Evolutionary conservation across 1,284 basidiomycete genomes (phyloP), one percentile per base, ranked within the genome.

Genomic region (Laetiporus sulphureus): DNA sequence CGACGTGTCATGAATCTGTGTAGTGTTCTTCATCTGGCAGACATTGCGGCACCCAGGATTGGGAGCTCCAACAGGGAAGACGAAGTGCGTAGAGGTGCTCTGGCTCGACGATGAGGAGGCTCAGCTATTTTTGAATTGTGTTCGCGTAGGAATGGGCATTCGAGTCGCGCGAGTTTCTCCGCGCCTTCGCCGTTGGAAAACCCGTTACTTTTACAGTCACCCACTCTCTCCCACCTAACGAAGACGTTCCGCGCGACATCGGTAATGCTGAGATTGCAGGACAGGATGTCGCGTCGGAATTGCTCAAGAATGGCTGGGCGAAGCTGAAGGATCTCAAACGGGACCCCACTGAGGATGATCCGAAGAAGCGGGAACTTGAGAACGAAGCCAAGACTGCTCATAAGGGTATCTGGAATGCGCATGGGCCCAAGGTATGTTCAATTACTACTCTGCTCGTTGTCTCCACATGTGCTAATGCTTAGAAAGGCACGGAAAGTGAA

Each of bases 81-180:
- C 59, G 92, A 96, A 73, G 90, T 84, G 50, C 49, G 73, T 53
- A 18, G 15, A 11, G 6, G 27, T 40, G 4, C 23, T 6, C 18
- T 21, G 21, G 11, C 33, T 27, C 13, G 12, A 7, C n/a, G 5
- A 13, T 10, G 5, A 15, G 12, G n/a, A 6, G 15, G n/a, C n/a
- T n/a, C 22, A 24, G 27, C 34, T 35, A 30, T 43, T 23, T 24
- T 22, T 38, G 32, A 24, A n/a, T 37, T 27, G 33, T 18, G 37
- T 19, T 40, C n/a, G 18, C 16, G 12, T 51, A 93, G 87, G 80
- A 85, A 7, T 92, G 86, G 77, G 90, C 93, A 4, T 97, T 88
- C 59, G 88, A 94, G 58, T 83, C 92, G 32, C 84, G 95, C 56
- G 95, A 98, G 67, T 96, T 84, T 64, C 73, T 98, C 29, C 84